Evolutionary conservation across 148 eudicot genomes (phyloP).

Genomic region (Cornus controversa): DNA sequence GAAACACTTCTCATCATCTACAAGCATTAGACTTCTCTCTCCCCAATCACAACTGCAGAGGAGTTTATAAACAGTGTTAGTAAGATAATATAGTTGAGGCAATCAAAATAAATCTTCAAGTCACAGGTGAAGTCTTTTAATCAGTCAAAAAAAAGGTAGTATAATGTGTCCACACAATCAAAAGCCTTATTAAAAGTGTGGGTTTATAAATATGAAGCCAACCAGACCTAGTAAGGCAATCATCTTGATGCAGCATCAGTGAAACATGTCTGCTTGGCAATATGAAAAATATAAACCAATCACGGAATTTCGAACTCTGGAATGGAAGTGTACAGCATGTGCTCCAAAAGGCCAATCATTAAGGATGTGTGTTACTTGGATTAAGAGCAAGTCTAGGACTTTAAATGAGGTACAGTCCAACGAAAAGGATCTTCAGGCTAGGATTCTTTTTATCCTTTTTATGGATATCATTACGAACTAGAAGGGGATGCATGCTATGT

Average conservation of each 20-base stretch:
- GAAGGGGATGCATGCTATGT: no score
- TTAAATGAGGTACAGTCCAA: no score
- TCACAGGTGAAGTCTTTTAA: neutral
- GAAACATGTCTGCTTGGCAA: neutral
- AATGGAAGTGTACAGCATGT: neutral
- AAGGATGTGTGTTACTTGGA: neutral
- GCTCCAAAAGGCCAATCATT: no score
- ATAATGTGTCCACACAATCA: neutral
- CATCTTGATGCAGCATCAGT: neutral
- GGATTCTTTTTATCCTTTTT: no score
- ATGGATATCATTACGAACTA: no score
- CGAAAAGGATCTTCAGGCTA: no score
- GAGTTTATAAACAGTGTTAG: neutral
- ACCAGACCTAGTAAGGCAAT: neutral
- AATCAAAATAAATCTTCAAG: neutral
- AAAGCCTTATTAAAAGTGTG: neutral
- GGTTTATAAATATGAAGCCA: neutral
- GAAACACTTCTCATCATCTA: constrained; percentile 18
- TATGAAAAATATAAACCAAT: neutral
- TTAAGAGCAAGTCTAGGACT: neutral
- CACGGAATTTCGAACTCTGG: neutral
- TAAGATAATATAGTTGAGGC: neutral
- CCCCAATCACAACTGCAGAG: constrained; percentile 78
- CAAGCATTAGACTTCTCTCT: constrained; percentile 54
- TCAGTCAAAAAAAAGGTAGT: neutral